Conservation (phyloP, 768 basidiomycete genomes). For the Postia placenta region DNA sequence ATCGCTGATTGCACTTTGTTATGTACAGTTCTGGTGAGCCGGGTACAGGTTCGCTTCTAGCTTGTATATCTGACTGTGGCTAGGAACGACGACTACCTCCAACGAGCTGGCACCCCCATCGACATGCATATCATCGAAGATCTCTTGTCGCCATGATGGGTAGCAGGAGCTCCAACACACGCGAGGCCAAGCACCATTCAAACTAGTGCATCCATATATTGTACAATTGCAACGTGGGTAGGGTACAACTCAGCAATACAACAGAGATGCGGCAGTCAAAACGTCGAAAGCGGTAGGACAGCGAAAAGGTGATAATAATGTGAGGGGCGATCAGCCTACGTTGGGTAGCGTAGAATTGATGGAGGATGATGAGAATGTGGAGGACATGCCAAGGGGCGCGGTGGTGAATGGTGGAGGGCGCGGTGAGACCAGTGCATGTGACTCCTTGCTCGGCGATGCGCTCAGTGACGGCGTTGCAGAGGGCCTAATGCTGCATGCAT, state of each 20-base stretch:
- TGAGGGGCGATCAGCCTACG: background rate
- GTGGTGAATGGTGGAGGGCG: slow-evolving; percentile 22
- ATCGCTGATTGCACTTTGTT: too few relatives aligned
- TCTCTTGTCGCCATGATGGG: slow-evolving; percentile 22
- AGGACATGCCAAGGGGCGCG: slow-evolving; percentile 9
- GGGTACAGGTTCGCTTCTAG: too few relatives aligned
- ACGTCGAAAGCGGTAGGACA: background rate
- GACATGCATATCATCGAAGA: slow-evolving; percentile 35
- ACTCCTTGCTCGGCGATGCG: slow-evolving; percentile 26
- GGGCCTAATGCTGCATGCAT: slow-evolving; percentile 7
- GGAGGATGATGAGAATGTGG: background rate
- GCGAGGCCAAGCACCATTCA: background rate
- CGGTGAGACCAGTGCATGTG: slow-evolving; percentile 15
- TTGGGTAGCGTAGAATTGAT: background rate
- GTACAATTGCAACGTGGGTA: slow-evolving; percentile 2
- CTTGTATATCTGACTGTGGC: too few relatives aligned
- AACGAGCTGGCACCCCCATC: slow-evolving; percentile 33
- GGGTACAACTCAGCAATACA: slow-evolving; percentile 1
- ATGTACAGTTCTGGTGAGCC: too few relatives aligned
- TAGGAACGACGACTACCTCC: slow-evolving; percentile 52
- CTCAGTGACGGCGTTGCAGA: slow-evolving; percentile 24
- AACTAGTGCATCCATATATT: slow-evolving; percentile 1
- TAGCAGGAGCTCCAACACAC: background rate
- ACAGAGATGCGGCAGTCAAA: background rate
- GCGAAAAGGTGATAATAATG: background rate